Evolutionary conservation across 2,329 filamentous ascomycete genomes (phyloP), one percentile per base, ranked within the genome.

Genomic region (Colletotrichum sp.): DNA sequence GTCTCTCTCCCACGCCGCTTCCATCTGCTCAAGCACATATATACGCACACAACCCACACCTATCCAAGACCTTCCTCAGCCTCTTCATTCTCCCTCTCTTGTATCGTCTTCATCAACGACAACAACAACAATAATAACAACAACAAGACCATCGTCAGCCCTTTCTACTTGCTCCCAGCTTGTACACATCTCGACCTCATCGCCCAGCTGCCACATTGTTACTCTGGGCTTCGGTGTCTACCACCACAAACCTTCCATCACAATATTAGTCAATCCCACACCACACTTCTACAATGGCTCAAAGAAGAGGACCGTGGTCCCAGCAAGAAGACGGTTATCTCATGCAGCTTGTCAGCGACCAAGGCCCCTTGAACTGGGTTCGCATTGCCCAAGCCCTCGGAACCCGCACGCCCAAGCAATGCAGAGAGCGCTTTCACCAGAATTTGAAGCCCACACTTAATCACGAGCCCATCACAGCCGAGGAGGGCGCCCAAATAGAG

Each of bases 351-450:
- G 94, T 98, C 77, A 88, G 90, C 64, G 88, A 89, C 68, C 92
- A 95, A 84, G 95, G 95, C 36, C 90, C 94, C 36, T 90, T 94
- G 83, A 97, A 98, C 89, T 99, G 96, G 96, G 95, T 98, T 16
- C 91, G 92, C 78, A 98, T 98, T 81, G 93, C 96, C 34, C 88
- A 93, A 71, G 89, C 93, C 79, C 93, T 98, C 81, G 90, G 91
- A 75, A 93, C 94, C 30, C 92, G 96, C 77, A 95, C 95, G 28
- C 94, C 96, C 69, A 99, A 99, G 88, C 96, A 99, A 87, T 99
- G 96, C 84, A 93, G 96, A 75, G 96, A 99, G 87, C 91, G 96
- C 64, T 99, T 95, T 82, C 95, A 98, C 83, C 96, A 99, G 82
- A 98, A 98, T 84, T 89, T 99, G 62, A 98, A 95, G 84, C 93